A percentile compares a stretch with the other conserved stretches of the same genome.
Conservation (phyloP, 2,329 filamentous ascomycete genomes). For the Chrysosphaeria jannelii region DNA sequence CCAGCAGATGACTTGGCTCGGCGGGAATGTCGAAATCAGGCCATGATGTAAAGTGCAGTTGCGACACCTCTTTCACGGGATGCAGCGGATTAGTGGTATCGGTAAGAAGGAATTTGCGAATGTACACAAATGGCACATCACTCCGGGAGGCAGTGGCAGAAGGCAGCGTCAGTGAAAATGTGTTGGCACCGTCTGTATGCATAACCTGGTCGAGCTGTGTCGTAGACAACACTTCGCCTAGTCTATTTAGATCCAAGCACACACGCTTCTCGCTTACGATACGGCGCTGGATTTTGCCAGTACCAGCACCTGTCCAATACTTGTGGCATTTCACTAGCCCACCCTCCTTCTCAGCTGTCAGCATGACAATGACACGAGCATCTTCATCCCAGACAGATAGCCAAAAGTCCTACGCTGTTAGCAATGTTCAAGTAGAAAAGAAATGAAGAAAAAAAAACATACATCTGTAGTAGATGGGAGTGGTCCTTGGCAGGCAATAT, state of each 20-base stretch:
- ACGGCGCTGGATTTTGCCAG: slow-evolving; percentile 47
- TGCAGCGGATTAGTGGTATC: slow-evolving; percentile 53
- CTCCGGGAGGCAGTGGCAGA: slow-evolving; percentile 8
- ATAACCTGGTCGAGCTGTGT: slow-evolving; percentile 14
- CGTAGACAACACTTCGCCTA: background rate
- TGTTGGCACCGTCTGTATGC: slow-evolving; percentile 6
- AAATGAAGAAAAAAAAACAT: slow-evolving; percentile 11
- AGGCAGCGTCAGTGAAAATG: slow-evolving; percentile 1
- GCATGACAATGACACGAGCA: slow-evolving; percentile 78
- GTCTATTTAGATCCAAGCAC: slow-evolving; percentile 33
- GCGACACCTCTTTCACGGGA: slow-evolving; percentile 73
- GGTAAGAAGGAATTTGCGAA: slow-evolving; percentile 64
- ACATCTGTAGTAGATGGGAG: slow-evolving; percentile 77
- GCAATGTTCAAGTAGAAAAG: background rate
- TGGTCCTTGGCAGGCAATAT: slow-evolving; percentile 87
- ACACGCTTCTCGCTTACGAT: slow-evolving; percentile 57
- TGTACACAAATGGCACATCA: slow-evolving; percentile 45
- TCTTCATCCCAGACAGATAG: slow-evolving; percentile 93
- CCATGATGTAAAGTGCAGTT: slow-evolving; percentile 88
- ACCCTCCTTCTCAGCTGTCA: slow-evolving; percentile 80
- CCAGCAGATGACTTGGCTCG: slow-evolving; percentile 60
- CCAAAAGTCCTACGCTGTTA: slow-evolving; percentile 53
- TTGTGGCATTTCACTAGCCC: slow-evolving; percentile 85
- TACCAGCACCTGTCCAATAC: slow-evolving; percentile 62
- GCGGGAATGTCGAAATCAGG: slow-evolving; percentile 88